These are phyloP conservation scores for Porphyra umbilicalis DNA, from an alignment of 31 red algal genomes.

Conservation along the genomic window DNA sequence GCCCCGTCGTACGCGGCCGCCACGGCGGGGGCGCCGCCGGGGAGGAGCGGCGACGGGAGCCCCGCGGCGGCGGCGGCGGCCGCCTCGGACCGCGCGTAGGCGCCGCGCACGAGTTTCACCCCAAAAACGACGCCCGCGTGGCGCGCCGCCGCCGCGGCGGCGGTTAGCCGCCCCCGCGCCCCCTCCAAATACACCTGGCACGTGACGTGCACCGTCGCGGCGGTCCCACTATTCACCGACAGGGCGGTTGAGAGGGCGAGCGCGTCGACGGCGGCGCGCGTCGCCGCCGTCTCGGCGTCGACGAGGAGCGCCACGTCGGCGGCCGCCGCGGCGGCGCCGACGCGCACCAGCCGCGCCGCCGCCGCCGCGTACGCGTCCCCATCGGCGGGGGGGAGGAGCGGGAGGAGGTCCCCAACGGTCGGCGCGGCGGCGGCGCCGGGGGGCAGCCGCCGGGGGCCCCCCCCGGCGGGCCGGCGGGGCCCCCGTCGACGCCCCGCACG, in stretches of 20 bases:
- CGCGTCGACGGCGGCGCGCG: slow-evolving; percentile 34
- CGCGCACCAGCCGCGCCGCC: not conserved
- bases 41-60: not conserved
- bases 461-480: not conserved
- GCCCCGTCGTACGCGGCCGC: slow-evolving; percentile 15
- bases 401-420: not conserved
- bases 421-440: not conserved
- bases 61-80: slow-evolving; percentile 2
- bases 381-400: not conserved
- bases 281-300: slow-evolving; percentile 37
- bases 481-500: not conserved
- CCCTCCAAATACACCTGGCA: slow-evolving; percentile 24
- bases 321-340: not conserved
- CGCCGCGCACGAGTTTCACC: slow-evolving; percentile 36
- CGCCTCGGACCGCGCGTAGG: slow-evolving; percentile 20
- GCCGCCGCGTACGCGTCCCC: not conserved
- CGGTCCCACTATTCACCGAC: not conserved
- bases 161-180: slow-evolving; percentile 1
- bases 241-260: slow-evolving; percentile 10
- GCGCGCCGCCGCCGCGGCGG: not conserved
- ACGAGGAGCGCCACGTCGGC: slow-evolving; percentile 16
- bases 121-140: slow-evolving; percentile 8
- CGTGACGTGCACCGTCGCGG: slow-evolving; percentile 22
- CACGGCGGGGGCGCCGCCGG: not conserved
- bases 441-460: not conserved